Evolutionary conservation across 2,329 filamentous ascomycete genomes (phyloP).

Genomic region (Monosporascus cannonballus): DNA sequence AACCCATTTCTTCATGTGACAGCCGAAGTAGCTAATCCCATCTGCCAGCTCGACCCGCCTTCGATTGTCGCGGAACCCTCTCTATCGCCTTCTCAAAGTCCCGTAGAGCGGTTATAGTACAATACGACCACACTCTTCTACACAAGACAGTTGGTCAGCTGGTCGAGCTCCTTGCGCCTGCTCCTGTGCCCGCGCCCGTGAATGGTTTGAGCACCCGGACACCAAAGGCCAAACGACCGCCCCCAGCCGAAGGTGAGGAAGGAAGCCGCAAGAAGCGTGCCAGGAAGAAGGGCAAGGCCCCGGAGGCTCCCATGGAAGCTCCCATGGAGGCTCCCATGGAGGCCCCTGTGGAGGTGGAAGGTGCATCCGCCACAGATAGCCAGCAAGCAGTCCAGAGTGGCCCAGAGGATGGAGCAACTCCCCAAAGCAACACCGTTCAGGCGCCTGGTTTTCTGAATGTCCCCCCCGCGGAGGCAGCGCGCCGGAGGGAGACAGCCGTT

Average conservation of each 20-base stretch:
- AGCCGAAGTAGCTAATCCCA: slow-evolving; percentile 7
- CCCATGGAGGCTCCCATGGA: slow-evolving; percentile 9
- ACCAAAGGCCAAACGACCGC: slow-evolving; percentile 23
- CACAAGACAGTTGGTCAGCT: slow-evolving; percentile 50
- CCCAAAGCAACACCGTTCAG: slow-evolving; percentile 9
- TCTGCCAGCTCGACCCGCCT: slow-evolving; percentile 47
- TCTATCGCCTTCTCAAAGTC: slow-evolving; percentile 43
- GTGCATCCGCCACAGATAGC: neutral
- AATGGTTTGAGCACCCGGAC: slow-evolving; percentile 9
- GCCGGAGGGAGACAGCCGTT: slow-evolving; percentile 43
- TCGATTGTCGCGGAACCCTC: slow-evolving; percentile 50
- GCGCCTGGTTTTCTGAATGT: slow-evolving; percentile 31
- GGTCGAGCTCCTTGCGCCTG: slow-evolving; percentile 39
- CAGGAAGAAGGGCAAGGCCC: slow-evolving; percentile 19
- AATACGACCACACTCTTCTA: slow-evolving; percentile 51
- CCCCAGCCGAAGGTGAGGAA: slow-evolving; percentile 21
- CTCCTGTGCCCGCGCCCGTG: slow-evolving; percentile 28
- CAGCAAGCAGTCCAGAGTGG: slow-evolving; percentile 7
- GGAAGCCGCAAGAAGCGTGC: slow-evolving; percentile 18
- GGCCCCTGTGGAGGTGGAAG: slow-evolving; percentile 8
- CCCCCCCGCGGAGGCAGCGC: slow-evolving; percentile 41
- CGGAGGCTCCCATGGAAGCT: slow-evolving; percentile 10
- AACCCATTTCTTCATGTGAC: neutral
- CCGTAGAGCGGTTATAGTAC: slow-evolving; percentile 41
- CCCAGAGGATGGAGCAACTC: slow-evolving; percentile 7